Conservation (phyloP, 1,284 basidiomycete species). For the Serendipita sp. region DNA sequence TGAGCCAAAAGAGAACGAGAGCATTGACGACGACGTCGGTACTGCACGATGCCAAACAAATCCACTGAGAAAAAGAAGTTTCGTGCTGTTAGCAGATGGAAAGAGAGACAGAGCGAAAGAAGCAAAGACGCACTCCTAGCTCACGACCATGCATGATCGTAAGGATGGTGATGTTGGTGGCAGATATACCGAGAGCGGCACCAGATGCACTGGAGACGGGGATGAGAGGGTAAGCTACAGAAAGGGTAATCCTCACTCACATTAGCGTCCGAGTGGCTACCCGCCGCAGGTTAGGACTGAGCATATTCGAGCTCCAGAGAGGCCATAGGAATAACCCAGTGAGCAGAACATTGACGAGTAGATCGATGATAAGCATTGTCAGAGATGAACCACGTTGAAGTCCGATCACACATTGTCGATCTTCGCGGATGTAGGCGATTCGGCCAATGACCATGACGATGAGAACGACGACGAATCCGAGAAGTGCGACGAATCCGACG, state of each 20-base stretch:
- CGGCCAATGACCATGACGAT: not conserved
- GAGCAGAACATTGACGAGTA: not conserved
- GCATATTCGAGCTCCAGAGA: not conserved
- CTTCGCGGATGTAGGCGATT: not conserved
- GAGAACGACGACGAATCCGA: not conserved
- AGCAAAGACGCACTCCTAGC: not conserved
- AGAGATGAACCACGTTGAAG: not conserved
- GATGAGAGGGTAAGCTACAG: not conserved
- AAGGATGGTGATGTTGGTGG: not conserved
- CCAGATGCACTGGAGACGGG: not conserved
- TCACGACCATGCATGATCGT: not conserved
- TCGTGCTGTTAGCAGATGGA: not conserved
- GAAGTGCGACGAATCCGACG: not conserved
- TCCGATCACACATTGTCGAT: not conserved
- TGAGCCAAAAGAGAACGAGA: constrained; percentile 4
- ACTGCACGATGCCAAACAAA: not conserved
- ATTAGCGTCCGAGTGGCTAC: not conserved
- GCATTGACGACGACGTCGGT: constrained; percentile 5
- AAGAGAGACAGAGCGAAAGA: too few relatives aligned
- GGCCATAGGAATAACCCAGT: not conserved
- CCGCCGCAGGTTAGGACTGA: not conserved
- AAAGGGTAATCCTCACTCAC: not conserved
- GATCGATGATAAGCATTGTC: constrained; percentile 1
- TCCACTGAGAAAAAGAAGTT: not conserved
- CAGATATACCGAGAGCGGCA: not conserved